These are phyloP conservation scores for Microthlaspi erraticum DNA, from an alignment of 345 rosid genomes.

Conservation along the genomic window DNA sequence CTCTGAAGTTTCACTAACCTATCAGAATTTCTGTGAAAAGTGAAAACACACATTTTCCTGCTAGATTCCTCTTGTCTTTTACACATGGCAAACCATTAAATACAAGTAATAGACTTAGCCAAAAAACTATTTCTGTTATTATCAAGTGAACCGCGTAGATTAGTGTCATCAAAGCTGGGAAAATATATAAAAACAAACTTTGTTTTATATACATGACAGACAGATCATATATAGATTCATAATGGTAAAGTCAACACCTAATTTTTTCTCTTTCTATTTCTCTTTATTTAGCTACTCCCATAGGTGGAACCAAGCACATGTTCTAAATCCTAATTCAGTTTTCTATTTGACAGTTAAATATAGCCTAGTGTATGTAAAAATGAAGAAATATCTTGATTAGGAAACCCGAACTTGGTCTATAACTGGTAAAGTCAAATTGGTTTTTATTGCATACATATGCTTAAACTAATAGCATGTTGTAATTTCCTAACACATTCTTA, in stretches of 20 bases:
- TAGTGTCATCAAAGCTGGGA: not conserved
- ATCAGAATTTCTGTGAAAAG: not conserved
- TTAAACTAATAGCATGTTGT: slow-evolving; percentile 8
- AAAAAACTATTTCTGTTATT: not conserved
- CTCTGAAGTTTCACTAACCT: not conserved
- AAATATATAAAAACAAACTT: not conserved
- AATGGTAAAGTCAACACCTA: slow-evolving; percentile 36
- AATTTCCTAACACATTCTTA: slow-evolving; percentile 16
- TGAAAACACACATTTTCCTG: not conserved
- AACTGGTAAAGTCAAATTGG: slow-evolving; percentile 15
- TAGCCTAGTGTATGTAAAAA: slow-evolving; percentile 1
- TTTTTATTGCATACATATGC: not conserved
- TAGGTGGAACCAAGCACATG: slow-evolving; percentile 11
- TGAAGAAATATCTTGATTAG: not conserved
- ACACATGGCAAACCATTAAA: slow-evolving; percentile 10
- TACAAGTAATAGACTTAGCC: not conserved
- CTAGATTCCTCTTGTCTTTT: slow-evolving; percentile 29
- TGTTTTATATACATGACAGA: slow-evolving; percentile 26
- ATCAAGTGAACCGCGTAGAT: slow-evolving; percentile 5
- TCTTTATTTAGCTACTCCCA: not conserved
- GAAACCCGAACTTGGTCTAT: slow-evolving; percentile 15
- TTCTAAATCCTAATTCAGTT: not conserved
- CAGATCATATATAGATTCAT: slow-evolving; percentile 14
- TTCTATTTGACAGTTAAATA: not conserved
- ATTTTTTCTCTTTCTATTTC: slow-evolving; percentile 2